Base-by-base conservation (phyloP, 352 stramenopile genomes). In the Thraustotheca clavata region DNA sequence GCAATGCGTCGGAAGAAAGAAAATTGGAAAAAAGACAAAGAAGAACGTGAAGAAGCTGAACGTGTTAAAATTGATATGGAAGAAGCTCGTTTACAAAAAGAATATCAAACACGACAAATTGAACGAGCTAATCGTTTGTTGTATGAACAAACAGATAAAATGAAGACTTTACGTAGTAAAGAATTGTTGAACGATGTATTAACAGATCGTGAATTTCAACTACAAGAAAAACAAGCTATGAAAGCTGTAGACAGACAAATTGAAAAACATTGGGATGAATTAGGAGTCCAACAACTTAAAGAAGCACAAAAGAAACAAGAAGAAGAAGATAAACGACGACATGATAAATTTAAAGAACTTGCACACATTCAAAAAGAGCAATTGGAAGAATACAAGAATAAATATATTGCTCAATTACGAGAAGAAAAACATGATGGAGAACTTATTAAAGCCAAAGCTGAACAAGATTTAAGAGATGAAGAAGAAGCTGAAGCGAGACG, bases 131-230 rank as follows among this genome's bases (percentile, higher is more conserved):
- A 95, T 43, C 69, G 72, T 1, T 67, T 94, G 43, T 74, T 97
- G 4, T 96, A 96, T 67, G 87, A 96, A 59, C 84, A 96, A 41
- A 96, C 88, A 2, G 89, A 96, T 63, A 92, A 89, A 60, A 96
- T 96, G 79, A 97, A 97, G 75, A 87, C 82, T 4, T 69, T 97
- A 31, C 71, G 86, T 0, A 89, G 75, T 52, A 91, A 95, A 69
- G 76, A 96, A 52, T 67, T 96, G 12, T 74, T 95, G 20, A 67
- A 76, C 0, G 90, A 97, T 33, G 88, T 94, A n/a, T 67, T 96
- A 16, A 76, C 93, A 67, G 81, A 95, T 41, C 77, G 83, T 24
- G 86, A 80, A 67, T 69, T 94, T n/a, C 87, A 96, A 52, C 65
- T 92, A 11, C 71, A 79, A 7, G 81, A 94, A 54, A 86, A 94